Conservation (phyloP, 805 yeast genomes). For the Saccharomycopsis vini region DNA sequence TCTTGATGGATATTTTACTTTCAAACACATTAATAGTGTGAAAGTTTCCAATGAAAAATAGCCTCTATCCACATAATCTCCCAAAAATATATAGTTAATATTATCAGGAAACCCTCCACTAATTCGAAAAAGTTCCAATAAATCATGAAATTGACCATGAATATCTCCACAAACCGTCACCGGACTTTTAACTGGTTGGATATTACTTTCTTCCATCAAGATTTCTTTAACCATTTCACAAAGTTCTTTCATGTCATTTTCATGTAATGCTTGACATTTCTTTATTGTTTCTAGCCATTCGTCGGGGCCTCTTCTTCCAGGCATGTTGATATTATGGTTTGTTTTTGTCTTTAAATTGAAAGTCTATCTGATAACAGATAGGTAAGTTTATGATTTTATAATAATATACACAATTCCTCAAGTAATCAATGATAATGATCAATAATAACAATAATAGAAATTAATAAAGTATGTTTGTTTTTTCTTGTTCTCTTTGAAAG, state of each 20-base stretch:
- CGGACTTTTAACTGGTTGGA: constrained; percentile 88
- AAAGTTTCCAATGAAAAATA: constrained; percentile 91
- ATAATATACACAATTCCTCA: no score
- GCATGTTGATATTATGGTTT: constrained; percentile 10
- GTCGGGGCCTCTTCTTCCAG: constrained; percentile 68
- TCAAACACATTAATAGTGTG: constrained; percentile 85
- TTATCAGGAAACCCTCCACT: constrained; percentile 88
- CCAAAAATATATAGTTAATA: constrained; percentile 76
- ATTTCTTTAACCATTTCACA: constrained; percentile 94
- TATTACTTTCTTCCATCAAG: constrained; percentile 91
- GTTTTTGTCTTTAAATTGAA: no score
- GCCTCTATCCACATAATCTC: constrained; percentile 98
- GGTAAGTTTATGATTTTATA: no score
- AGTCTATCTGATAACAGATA: no score
- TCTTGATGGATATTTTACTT: constrained; percentile 77
- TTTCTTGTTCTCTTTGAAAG: no score
- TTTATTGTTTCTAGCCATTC: constrained; percentile 92
- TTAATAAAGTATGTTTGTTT: no score
- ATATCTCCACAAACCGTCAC: constrained; percentile 97
- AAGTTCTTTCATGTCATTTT: constrained; percentile 89
- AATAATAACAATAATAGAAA: no score
- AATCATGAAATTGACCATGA: constrained; percentile 96
- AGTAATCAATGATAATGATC: no score
- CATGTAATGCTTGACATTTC: constrained; percentile 81
- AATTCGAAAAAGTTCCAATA: constrained; percentile 79